These are phyloP conservation scores for Corymbia maculata DNA, from an alignment of 345 rosid species.

Conservation along the genomic window DNA sequence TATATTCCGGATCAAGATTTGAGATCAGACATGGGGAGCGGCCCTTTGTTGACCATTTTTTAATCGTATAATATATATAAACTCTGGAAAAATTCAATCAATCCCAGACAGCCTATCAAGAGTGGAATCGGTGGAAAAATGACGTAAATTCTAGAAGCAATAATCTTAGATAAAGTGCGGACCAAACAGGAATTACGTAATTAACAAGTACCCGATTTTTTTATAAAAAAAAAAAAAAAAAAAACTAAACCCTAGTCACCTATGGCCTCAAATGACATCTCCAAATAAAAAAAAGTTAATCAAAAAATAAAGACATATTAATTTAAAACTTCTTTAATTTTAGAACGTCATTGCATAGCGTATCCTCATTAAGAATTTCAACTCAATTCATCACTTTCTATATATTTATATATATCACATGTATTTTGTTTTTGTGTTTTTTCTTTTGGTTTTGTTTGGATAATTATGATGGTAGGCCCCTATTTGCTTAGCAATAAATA, in stretches of 20 bases:
- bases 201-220: neutral
- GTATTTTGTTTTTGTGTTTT: neutral
- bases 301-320: neutral
- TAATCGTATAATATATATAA: neutral
- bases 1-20: neutral
- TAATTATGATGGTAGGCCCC: neutral
- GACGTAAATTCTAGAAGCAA: neutral
- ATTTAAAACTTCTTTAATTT: rapidly evolving
- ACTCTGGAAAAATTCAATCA: neutral
- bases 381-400: neutral
- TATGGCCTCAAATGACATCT: neutral
- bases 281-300: neutral
- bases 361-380: neutral
- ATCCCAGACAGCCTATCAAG: neutral
- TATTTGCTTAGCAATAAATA: neutral
- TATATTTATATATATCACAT: neutral
- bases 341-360: neutral
- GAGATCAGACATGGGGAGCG: neutral
- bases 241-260: neutral
- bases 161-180: neutral
- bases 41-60: neutral
- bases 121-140: neutral
- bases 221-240: neutral
- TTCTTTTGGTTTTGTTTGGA: neutral
- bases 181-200: neutral